Conservation (phyloP, 2,329 filamentous ascomycete species). For the Teratosphaeriaceae sp. region DNA sequence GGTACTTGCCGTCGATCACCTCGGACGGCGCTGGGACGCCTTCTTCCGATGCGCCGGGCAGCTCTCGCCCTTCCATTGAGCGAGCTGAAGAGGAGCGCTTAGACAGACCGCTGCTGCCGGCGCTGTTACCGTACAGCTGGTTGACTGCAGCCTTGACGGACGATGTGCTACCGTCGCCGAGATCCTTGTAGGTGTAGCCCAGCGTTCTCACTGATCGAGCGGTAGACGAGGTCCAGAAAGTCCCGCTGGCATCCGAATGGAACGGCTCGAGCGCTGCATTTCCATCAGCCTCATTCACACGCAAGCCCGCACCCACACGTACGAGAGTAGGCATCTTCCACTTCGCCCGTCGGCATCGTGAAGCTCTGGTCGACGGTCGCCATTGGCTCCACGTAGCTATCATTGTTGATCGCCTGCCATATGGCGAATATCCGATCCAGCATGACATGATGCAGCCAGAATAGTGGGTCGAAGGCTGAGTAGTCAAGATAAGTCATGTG, state of each 20-base stretch:
- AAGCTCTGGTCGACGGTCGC: conserved; percentile 51
- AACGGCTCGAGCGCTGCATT: conserved; percentile 57
- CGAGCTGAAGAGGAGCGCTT: background rate
- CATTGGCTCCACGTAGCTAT: conserved; percentile 57
- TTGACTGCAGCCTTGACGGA: conserved; percentile 52
- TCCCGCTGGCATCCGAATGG: conserved; percentile 49
- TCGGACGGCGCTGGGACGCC: conserved; percentile 21
- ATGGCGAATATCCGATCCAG: conserved; percentile 69
- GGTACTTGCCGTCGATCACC: conserved; percentile 40
- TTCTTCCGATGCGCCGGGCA: conserved; percentile 17
- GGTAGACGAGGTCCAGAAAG: conserved; percentile 62
- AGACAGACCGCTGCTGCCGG: conserved; percentile 13
- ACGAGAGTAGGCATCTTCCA: conserved; percentile 26
- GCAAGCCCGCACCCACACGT: too few species aligned
- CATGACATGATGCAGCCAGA: conserved; percentile 69
- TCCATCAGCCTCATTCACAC: background rate
- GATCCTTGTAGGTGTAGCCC: conserved; percentile 68
- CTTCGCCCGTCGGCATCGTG: conserved; percentile 48
- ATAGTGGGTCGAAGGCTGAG: conserved; percentile 72
- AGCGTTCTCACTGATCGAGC: conserved; percentile 55
- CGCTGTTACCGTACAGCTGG: conserved; percentile 50
- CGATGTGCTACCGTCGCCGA: conserved; percentile 28
- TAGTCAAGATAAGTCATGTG: conserved; percentile 66
- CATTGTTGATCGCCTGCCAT: conserved; percentile 68
- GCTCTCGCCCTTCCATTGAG: conserved; percentile 8